Evolutionary conservation across 164 flowering plant genomes (phyloP), one percentile per base, ranked within the genome.

Genomic region (Cinnamomum micranthum): DNA sequence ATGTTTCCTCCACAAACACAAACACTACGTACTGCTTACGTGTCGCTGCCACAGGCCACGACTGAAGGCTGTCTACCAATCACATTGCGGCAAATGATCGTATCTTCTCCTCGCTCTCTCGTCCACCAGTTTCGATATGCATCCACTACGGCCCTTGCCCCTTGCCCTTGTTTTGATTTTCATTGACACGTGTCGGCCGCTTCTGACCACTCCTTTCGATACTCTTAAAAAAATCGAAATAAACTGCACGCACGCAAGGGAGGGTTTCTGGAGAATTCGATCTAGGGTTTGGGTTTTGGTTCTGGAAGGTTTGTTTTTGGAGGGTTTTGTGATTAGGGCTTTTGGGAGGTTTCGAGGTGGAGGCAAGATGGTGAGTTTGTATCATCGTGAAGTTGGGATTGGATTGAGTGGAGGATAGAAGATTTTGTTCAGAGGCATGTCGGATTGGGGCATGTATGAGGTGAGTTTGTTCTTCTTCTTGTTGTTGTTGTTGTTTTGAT

Each of bases 371-470:
- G 64, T 78, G 80, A 71, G 59, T 33, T 74, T 22, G 22, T 68
- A 68, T 72, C 19, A 68, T 68, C 19, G 10, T 24, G 50, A n/a
- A 65, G 28, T 33, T 35, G 51, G 28, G 72, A 17, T 13, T 59
- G 12, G 15, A 27, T 59, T 71, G 24, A 27, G 68, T 65, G 67
- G 60, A 4, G 68, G 74, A 17, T 77, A 69, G 70, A 71, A 28
- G 66, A 70, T 70, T 58, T 58, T 5, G 9, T 6, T 79, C 62
- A 41, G 75, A 74, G 74, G 68, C 35, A 76, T 77, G 80, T 60
- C 80, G 28, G 77, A 77, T 67, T 80, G 77, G 80, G 69, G 65
- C 71, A 28, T 73, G 71, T 74, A 59, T 68, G 80, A 77, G 70
- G 82, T 80, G n/a, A 50, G 74, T 75, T 68, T 28, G 0, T 35